Percentiles rank a stretch among this genome's conserved stretches.
phyloP scores from a whole-genome alignment of 352 stramenopile genomes.

The Globisporangium cylindrosporum region DNA sequence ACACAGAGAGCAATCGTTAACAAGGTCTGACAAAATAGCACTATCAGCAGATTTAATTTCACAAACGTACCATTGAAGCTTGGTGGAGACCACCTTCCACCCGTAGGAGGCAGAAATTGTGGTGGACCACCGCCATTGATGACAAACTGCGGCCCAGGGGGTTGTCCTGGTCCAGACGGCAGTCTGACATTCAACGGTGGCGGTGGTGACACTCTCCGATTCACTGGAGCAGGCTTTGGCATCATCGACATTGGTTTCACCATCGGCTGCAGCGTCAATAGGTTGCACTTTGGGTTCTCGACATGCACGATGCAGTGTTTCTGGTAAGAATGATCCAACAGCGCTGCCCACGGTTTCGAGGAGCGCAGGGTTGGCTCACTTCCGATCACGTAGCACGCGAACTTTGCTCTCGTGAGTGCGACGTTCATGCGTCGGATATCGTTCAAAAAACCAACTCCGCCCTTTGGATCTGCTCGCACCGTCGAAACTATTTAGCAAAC shows the following conservation, averaged over 20 bases:
- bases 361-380: constrained; percentile 77
- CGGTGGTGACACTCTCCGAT: constrained; percentile 8
- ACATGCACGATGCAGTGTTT: constrained; percentile 81
- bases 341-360: constrained; percentile 78
- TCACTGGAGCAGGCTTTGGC: constrained; percentile 12
- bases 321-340: constrained; percentile 71
- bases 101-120: constrained; percentile 15
- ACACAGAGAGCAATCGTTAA: background rate
- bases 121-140: constrained; percentile 9
- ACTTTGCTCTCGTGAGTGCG: constrained; percentile 84
- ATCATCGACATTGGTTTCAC: constrained; percentile 26
- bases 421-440: constrained; percentile 90
- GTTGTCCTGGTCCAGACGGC: constrained; percentile 3
- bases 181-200: constrained; percentile 14
- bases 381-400: constrained; percentile 86
- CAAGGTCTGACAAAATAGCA: background rate
- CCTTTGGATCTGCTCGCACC: constrained; percentile 75
- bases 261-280: constrained; percentile 68
- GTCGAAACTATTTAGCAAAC: constrained; percentile 63
- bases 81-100: constrained; percentile 15
- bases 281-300: constrained; percentile 70
- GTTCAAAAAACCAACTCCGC: constrained; percentile 86
- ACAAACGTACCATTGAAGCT: constrained; percentile 15
- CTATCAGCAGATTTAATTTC: background rate
- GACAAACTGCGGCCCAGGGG: constrained; percentile 1